Base-by-base conservation (phyloP, 345 rosid genomes). In the Citrus hindsii region DNA sequence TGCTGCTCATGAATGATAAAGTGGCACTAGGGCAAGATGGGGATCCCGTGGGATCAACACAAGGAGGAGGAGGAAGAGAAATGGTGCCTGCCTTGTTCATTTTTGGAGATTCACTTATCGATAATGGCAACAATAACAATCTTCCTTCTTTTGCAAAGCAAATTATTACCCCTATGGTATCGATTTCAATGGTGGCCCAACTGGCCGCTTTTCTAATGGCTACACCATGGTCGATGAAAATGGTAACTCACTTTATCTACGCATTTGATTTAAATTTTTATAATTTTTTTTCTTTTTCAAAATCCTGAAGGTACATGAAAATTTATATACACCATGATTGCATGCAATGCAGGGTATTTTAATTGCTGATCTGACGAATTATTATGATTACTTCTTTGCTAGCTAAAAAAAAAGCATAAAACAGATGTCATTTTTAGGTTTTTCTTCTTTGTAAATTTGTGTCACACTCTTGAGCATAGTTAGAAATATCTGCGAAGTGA, bases 161-260 rank as follows among this genome's bases (percentile, higher is more conserved):
- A 95, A 95, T 79, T 95, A 95, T 80, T 90, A 83, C 40, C 99
- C 98, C 69, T 96, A 96, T 64, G 99, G 99, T 35, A 96, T 96
- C 42, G 98, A 96, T 82, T 96, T 96, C 86, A 90, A 83, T 65
- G 95, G 93, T 2, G 97, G 99, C 25, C 96, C 99, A 3, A 92
- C 98, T n/a, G 99, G 99, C 64, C 97, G 99, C n/a, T 96, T 96
- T 85, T 92, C 91, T 77, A 96, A 92, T 76, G 98, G 99, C 16
- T 88, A 86, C 83, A 96, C 99, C 79, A 94, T 96, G 94, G 97
- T 92, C 62, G 99, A 96, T 73, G 90, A 85, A 71, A 94, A 94
- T 64, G 98, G 99, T 93, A 74, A 25, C 2, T 18, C 21, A 3
- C 9, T 10, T 19, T 16, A 1, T n/a, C 2, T 32, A 30, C 16